Conservation (phyloP, 805 yeast genomes). For the Yarrowia alimentaria region DNA sequence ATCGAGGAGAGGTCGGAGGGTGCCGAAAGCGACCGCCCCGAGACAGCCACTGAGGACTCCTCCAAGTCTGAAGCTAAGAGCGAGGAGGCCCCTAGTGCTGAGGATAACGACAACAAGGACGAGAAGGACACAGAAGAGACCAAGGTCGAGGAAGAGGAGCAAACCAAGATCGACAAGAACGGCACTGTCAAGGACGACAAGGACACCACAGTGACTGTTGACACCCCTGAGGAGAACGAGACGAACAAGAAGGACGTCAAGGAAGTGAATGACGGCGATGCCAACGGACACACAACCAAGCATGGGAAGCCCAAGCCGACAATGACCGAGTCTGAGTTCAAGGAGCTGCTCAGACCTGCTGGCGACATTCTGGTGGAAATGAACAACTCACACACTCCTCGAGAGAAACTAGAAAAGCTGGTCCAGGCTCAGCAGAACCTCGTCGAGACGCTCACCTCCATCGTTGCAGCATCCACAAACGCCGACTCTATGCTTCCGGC, state of each 20-base stretch:
- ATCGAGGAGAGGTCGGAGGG: constrained; percentile 8
- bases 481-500: constrained; percentile 45
- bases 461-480: constrained; percentile 30
- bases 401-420: constrained; percentile 39
- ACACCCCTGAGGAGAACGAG: not conserved
- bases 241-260: not conserved
- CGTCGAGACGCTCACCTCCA: constrained; percentile 33
- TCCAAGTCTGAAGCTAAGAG: not conserved
- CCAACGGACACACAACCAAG: too few relatives aligned
- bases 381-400: constrained; percentile 38
- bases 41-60: not conserved
- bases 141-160: too few relatives aligned
- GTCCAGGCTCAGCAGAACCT: constrained; percentile 41
- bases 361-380: constrained; percentile 18
- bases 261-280: too few relatives aligned
- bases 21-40: too few relatives aligned
- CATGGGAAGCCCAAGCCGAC: constrained; percentile 1
- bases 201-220: too few relatives aligned
- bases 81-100: constrained; percentile 28
- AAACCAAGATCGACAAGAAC: constrained; percentile 33
- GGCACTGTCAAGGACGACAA: constrained; percentile 3
- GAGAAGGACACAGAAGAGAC: constrained; percentile 30
- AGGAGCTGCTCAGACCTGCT: constrained; percentile 18
- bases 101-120: constrained; percentile 28
- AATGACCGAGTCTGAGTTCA: constrained; percentile 17